Base-by-base conservation (phyloP, 441 rosid species). In the Flueggea neowawraea region DNA sequence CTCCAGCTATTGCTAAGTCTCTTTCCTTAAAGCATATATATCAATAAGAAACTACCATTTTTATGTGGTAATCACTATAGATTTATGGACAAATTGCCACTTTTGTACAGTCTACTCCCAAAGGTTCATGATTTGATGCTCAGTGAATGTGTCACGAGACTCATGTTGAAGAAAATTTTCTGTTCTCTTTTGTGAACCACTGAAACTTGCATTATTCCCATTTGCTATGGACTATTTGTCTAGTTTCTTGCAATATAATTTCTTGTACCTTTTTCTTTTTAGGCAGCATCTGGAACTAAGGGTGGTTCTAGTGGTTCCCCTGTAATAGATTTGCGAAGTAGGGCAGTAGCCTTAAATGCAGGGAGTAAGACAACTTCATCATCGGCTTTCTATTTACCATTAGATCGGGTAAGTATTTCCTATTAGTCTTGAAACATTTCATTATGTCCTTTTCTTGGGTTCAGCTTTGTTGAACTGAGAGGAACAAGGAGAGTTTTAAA, bases 251-350 rank as follows among this genome's bases (percentile, higher is more conserved):
- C 2, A 17, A 28, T 16, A 28, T 17, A 17, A 6, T 51, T n/a
- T 52, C 16, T 16, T 28, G 49, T 13, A 55, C 56, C 41, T 41
- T 22, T 61, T 45, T 0, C 0, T 52, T 22, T 36, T 71, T 54
- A 91, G 99, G 99, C 98, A 66, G 99, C 97, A 62, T 91, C 95
- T 8, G 99, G 99, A 70, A 91, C 98, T 22, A 91, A 88, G 78
- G 95, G 96, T 73, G 99, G 99, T 52, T 95, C 99, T 61, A 95
- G 99, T 78, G 99, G 99, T 67, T 95, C 98, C 64, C 98, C 98
- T 6, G 96, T 92, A 74, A 88, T 95, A 69, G 94, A 95, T 76
- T 79, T 87, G 82, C 88, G 84, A 84, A 98, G 98, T 56, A 85
- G 87, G 79, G 97, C 95, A 13, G 95, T 95, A 68, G 99, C 97